Evolutionary conservation across 176 grass and related monocot genomes (phyloP), one percentile per base, ranked within the genome.

Genomic region (Oryza punctata): DNA sequence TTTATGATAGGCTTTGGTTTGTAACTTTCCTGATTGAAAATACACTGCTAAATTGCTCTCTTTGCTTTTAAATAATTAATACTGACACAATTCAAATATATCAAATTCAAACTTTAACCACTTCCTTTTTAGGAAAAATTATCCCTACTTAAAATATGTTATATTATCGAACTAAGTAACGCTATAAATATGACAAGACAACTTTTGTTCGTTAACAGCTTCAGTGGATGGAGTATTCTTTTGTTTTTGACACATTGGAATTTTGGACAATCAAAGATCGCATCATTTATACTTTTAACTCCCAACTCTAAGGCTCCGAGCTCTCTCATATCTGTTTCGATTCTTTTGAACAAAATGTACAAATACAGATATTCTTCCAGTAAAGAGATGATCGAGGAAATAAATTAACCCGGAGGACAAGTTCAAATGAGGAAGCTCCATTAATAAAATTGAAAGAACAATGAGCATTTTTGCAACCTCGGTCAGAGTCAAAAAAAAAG

Each of bases 331-430:
- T 69, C 44, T 21, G 26, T 72, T 41, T 41, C 40, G 10, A 11
- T 41, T 41, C 40, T 41, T 12, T 65, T 24, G 25, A 60, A 67
- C 12, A 25, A 52, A 43, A 72, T 75, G n/a, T 73, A 69, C 81
- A 54, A 13, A 79, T 18, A 37, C 3, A 5, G 5, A 59, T 73
- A 43, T 67, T 59, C 21, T 57, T 41, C 26, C 9, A 38, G 24
- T 41, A 77, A 63, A 69, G 14, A 5, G 21, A 4, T 15, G 27
- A 69, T 5, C 6, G 47, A 32, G 12, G 67, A 12, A 80, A 67
- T 30, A 80, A 32, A 72, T 15, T 74, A 43, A 19, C 12, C 45
- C 59, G 19, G 75, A 29, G 72, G 35, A 68, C 14, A 45, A 9
- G 3, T 57, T 30, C 32, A 54, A 47, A 65, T 4, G 47, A 68